Base-by-base conservation (phyloP, 192 early-diverging fungal genomes). In the Backusella tuberculispora region DNA sequence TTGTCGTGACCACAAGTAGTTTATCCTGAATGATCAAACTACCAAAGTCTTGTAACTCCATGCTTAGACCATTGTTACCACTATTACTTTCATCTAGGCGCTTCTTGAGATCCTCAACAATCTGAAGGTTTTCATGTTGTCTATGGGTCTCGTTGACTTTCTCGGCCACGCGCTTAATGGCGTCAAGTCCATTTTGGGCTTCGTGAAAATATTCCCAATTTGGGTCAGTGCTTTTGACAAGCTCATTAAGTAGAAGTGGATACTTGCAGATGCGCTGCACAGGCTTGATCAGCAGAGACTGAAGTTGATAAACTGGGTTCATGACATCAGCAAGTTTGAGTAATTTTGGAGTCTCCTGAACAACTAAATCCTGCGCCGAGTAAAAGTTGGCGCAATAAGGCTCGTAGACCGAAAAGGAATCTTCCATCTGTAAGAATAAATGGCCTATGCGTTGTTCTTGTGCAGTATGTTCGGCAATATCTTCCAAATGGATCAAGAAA, bases 201-300 rank as follows among this genome's bases (percentile, higher is more conserved):
- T 93, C 92, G 24, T 79, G 48, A 69, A 87, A 85, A 64, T 86
- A 80, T 17, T 87, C 85, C 68, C 79, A 80, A 7, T 72, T 42
- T 17, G 41, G 5, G 71, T 90, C 82, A 40, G 88, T 91, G 77
- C 86, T 85, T 76, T 91, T 90, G 78, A 88, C 79, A 65, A 90
- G 76, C 65, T 94, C 91, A 68, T 87, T 85, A 73, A 94, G 82
- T 34, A 99, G 90, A 71, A 99, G 84, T 47, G 96, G 96, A 83
- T 99, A 99, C 86, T 96, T 96, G 84, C 96, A 97, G 71, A 98
- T 92, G 64, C 98, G 90, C 85, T 99, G 98, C 4, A 99, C 90
- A 4, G 97, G 97, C 76, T 97, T 96, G 87, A 99, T 99, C 60
- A 99, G 85, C 81, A 94, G 91, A 13, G 92, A 93, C 15, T 92